phyloP scores from a whole-genome alignment of 2,329 filamentous ascomycete species.

The Cucurbitaria berberidis region DNA sequence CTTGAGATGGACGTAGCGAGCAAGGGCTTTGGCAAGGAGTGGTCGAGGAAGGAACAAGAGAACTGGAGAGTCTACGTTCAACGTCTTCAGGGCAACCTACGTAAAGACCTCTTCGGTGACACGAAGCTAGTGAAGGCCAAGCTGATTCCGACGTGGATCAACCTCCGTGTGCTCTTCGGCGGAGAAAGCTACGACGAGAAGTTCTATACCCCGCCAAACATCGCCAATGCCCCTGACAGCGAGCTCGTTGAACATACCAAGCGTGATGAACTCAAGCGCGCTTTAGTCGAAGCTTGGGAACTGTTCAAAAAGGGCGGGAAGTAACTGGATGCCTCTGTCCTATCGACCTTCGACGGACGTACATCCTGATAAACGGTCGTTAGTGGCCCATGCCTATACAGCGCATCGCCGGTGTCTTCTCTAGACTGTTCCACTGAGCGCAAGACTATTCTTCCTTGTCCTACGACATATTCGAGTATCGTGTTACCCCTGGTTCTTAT shows the following conservation, averaged over 20 bases:
- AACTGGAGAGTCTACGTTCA: slow-evolving; percentile 26
- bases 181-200: slow-evolving; percentile 24
- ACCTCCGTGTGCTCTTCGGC: slow-evolving; percentile 31
- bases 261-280: slow-evolving; percentile 12
- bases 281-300: slow-evolving; percentile 20
- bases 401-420: background rate
- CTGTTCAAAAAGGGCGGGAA: slow-evolving; percentile 19
- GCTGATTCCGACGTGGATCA: slow-evolving; percentile 29
- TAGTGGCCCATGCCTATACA: background rate
- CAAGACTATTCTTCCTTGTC: background rate
- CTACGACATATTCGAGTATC: background rate
- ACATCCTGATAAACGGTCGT: background rate
- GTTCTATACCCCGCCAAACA: background rate
- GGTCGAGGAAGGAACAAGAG: slow-evolving; percentile 19
- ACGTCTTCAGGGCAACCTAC: slow-evolving; percentile 20
- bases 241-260: slow-evolving; percentile 3
- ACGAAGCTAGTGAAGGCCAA: slow-evolving; percentile 4
- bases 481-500: background rate
- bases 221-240: background rate
- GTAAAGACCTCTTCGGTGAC: slow-evolving; percentile 15
- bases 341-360: background rate
- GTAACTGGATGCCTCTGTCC: background rate
- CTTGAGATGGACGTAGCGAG: slow-evolving; percentile 25
- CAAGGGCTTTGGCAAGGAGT: slow-evolving; percentile 23
- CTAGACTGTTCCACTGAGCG: background rate